Percentiles rank a stretch among this genome's conserved stretches.
Conservation (phyloP, 2,329 filamentous ascomycete species). For the Claviceps spartinae region DNA sequence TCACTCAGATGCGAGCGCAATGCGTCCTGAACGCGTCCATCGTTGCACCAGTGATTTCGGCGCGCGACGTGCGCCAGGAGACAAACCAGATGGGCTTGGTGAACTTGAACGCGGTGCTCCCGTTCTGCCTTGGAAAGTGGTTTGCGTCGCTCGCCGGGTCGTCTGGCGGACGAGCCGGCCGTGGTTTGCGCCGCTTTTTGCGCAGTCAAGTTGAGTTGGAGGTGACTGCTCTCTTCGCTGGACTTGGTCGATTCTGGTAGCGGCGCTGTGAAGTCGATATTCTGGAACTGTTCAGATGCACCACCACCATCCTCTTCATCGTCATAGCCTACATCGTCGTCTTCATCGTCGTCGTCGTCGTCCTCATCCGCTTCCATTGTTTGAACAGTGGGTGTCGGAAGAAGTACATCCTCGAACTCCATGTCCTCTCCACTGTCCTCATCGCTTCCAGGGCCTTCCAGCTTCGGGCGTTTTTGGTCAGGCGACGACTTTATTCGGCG, state of each 20-base stretch:
- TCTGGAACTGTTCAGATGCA: constrained; percentile 28
- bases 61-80: constrained; percentile 63
- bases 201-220: constrained; percentile 40
- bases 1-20: constrained; percentile 52
- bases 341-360: constrained; percentile 27
- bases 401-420: constrained; percentile 36
- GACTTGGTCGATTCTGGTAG: constrained; percentile 11
- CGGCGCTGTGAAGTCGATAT: constrained; percentile 29
- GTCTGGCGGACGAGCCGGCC: constrained; percentile 17
- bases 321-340: constrained; percentile 27
- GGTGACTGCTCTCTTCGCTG: constrained; percentile 18
- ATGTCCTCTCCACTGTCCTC: constrained; percentile 27
- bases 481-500: not conserved
- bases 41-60: constrained; percentile 85
- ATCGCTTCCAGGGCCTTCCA: not conserved
- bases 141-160: constrained; percentile 30
- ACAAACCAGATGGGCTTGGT: constrained; percentile 76
- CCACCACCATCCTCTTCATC: constrained; percentile 21
- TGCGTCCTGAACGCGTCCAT: constrained; percentile 50
- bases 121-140: constrained; percentile 41
- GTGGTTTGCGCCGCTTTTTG: constrained; percentile 29
- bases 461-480: not conserved
- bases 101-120: constrained; percentile 53
- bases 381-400: constrained; percentile 35
- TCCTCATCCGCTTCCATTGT: constrained; percentile 37